These are phyloP conservation scores for Vitellaria paradoxa DNA, from an alignment of 179 eudicot genomes.

Conservation along the genomic window DNA sequence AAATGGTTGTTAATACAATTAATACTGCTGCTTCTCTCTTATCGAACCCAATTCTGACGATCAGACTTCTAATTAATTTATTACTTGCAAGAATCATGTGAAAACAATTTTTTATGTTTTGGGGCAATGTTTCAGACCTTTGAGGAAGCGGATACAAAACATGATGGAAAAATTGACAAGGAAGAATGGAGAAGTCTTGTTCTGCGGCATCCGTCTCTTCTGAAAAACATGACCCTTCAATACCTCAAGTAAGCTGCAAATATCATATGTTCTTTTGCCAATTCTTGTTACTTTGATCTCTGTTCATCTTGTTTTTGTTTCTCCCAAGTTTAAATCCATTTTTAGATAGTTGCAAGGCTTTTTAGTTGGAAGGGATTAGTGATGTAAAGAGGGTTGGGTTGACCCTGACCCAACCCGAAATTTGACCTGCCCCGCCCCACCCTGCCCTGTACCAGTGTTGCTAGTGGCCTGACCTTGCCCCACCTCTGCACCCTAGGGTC, in stretches of 20 bases:
- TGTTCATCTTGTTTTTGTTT: not conserved
- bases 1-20: not conserved
- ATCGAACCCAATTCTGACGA: not conserved
- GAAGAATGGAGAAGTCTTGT: conserved; percentile 96
- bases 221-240: conserved; percentile 93
- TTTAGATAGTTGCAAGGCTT: not conserved
- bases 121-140: conserved; percentile 57
- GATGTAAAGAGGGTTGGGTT: too few species aligned
- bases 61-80: not conserved
- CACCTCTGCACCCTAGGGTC: too few species aligned
- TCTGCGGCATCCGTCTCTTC: conserved; percentile 72
- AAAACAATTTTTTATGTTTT: not conserved
- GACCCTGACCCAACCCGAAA: too few species aligned
- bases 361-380: not conserved
- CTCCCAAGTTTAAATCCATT: not conserved
- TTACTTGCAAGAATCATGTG: not conserved
- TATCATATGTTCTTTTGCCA: not conserved
- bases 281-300: not conserved
- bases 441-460: too few species aligned
- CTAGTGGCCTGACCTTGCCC: too few species aligned
- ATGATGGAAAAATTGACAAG: conserved; percentile 93
- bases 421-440: too few species aligned
- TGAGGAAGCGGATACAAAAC: conserved; percentile 96
- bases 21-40: not conserved
- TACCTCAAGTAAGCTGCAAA: conserved; percentile 69